phyloP scores from a whole-genome alignment of 306 rosid species.

The Pyrus betulifolia region DNA sequence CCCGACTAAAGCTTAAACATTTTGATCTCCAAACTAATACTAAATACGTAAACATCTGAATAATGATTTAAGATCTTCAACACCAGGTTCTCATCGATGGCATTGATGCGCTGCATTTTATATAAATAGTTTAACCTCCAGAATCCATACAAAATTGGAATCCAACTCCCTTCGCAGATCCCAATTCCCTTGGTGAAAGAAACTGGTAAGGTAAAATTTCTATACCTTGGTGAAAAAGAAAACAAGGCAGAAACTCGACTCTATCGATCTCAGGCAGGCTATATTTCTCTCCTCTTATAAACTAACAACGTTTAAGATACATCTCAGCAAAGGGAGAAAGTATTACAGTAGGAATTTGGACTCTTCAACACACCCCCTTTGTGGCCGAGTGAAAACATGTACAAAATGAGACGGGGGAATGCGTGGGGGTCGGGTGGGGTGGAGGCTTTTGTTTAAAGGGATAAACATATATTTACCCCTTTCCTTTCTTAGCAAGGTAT shows the following conservation, averaged over 20 bases:
- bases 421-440: neutral
- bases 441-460: neutral
- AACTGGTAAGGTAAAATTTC: neutral
- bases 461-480: constrained; percentile 15
- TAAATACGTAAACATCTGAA: no score
- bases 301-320: neutral
- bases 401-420: constrained; percentile 8
- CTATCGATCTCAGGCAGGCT: neutral
- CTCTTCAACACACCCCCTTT: constrained; percentile 15
- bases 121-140: neutral
- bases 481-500: constrained; percentile 31
- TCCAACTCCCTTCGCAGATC: neutral
- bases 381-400: constrained; percentile 26
- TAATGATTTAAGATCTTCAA: neutral
- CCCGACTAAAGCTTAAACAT: neutral
- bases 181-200: neutral
- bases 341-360: constrained; percentile 16
- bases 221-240: neutral
- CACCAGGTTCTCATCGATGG: neutral
- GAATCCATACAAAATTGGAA: neutral
- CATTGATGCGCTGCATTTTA: neutral
- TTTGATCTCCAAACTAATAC: neutral
- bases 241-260: neutral
- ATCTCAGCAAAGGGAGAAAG: neutral
- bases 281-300: neutral